A percentile compares a stretch with the other conserved stretches of the same genome.
phyloP scores from a whole-genome alignment of 75 land plant genomes.

The Isoetes taiwanensis region DNA sequence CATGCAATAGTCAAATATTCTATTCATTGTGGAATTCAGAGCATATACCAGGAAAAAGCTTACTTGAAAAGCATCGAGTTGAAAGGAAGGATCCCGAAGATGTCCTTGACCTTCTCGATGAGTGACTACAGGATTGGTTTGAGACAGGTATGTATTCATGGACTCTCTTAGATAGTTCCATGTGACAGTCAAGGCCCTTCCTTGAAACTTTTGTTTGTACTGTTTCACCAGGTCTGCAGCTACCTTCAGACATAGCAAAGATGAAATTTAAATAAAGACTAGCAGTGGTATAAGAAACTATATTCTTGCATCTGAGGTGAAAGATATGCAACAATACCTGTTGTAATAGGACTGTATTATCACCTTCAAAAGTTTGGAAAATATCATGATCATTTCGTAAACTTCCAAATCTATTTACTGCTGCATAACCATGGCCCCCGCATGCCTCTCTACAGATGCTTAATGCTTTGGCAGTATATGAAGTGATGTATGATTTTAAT shows the following conservation, averaged over 20 bases:
- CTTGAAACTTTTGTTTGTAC: conserved; percentile 73
- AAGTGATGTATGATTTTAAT: conserved; percentile 82
- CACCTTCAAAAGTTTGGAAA: conserved; percentile 96
- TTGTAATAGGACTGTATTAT: conserved; percentile 88
- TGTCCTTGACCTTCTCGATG: conserved; percentile 81
- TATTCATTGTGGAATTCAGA: background rate
- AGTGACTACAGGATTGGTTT: conserved; percentile 85
- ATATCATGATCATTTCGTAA: conserved; percentile 94
- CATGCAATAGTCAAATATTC: background rate
- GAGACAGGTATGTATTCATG: conserved; percentile 73
- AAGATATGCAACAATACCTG: too few species aligned
- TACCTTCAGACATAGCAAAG: too few species aligned
- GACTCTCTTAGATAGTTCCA: conserved; percentile 92
- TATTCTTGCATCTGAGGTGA: too few species aligned
- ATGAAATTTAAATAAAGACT: too few species aligned
- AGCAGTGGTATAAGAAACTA: too few species aligned
- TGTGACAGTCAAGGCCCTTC: conserved; percentile 69
- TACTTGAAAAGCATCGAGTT: conserved; percentile 88
- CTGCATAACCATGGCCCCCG: conserved; percentile 98
- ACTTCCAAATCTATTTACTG: conserved; percentile 83
- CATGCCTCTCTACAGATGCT: conserved; percentile 88
- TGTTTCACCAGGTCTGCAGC: conserved; percentile 82
- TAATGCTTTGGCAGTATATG: conserved; percentile 80
- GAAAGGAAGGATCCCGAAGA: conserved; percentile 77
- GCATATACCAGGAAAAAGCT: background rate